These are phyloP conservation scores for Trypanosoma cruzi DNA, from an alignment of 208 protist species.

Conservation along the genomic window DNA sequence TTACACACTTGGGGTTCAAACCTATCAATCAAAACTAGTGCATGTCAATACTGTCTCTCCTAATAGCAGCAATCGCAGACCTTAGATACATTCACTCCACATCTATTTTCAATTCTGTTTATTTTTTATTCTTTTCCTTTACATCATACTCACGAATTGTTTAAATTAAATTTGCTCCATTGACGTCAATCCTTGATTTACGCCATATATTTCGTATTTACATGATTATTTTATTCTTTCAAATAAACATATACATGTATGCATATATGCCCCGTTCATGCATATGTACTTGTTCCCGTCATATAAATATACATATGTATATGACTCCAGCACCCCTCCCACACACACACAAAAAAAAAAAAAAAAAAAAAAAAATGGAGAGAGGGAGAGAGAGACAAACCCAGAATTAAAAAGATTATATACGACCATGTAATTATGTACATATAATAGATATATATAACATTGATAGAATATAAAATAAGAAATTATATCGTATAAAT, in stretches of 20 bases:
- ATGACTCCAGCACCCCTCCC: neutral
- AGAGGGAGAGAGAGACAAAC: neutral
- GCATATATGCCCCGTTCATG: neutral
- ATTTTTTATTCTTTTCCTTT: neutral
- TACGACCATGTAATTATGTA: too few species aligned
- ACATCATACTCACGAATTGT: neutral
- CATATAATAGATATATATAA: too few species aligned
- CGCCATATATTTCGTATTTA: neutral
- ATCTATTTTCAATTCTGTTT: neutral
- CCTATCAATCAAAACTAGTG: neutral
- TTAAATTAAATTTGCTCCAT: neutral
- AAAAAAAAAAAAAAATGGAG: constrained; percentile 8
- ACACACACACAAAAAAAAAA: constrained; percentile 15
- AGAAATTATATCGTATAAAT: too few species aligned
- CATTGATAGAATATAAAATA: too few species aligned
- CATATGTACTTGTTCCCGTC: neutral
- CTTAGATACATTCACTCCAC: neutral
- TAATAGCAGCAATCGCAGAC: neutral
- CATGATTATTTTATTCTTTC: neutral
- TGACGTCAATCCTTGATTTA: neutral
- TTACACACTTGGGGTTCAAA: neutral
- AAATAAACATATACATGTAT: constrained; percentile 1
- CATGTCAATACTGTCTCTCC: neutral
- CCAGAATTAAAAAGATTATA: neutral
- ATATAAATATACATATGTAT: neutral